Conservation (phyloP, 2,329 filamentous ascomycete species). For the Venturia asperata region DNA sequence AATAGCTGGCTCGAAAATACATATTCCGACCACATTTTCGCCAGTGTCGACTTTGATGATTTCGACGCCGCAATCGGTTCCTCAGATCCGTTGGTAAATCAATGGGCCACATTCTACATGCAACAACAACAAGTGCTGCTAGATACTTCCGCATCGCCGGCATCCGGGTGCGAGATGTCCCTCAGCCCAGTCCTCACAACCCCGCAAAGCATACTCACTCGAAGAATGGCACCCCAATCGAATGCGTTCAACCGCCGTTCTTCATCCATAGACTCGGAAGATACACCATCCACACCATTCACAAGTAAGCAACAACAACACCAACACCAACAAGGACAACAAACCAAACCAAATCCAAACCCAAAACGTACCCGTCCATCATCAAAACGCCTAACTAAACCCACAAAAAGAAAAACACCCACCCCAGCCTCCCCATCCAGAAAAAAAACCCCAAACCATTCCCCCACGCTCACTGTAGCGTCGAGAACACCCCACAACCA, state of each 20-base stretch:
- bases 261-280: neutral
- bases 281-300: neutral
- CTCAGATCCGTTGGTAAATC: neutral
- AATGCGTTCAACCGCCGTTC: neutral
- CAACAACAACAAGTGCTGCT: neutral
- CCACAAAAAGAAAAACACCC: neutral
- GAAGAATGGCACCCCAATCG: neutral
- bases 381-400: neutral
- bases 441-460: neutral
- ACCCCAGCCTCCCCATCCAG: neutral
- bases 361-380: neutral
- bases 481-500: slow-evolving; percentile 37
- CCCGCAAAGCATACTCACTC: neutral
- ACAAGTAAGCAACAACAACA: neutral
- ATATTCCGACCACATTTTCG: neutral
- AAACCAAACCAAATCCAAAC: too few relatives aligned
- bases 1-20: neutral
- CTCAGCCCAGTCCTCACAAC: neutral
- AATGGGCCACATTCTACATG: neutral
- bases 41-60: neutral
- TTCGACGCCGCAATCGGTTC: neutral
- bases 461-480: slow-evolving; percentile 12
- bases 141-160: neutral
- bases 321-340: neutral
- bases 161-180: neutral